Conservation (phyloP, 306 rosid genomes). For the Chamaecrista fasciculata region DNA sequence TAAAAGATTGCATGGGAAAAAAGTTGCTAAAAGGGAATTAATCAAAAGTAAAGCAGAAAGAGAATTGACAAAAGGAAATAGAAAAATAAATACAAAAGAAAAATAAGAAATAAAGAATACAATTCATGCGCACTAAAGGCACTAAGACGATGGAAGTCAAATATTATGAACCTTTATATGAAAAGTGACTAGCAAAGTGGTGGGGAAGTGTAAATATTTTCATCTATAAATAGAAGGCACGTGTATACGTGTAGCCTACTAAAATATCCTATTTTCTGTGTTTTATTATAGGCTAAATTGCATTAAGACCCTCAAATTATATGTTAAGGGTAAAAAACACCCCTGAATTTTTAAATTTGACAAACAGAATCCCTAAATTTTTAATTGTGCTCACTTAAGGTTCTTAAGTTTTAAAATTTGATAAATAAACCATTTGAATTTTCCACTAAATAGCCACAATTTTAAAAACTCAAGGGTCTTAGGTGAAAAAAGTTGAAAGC, state of each 20-base stretch:
- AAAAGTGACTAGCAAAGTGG: constrained; percentile 30
- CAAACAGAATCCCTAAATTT: too few relatives aligned
- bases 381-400: too few relatives aligned
- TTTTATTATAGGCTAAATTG: too few relatives aligned
- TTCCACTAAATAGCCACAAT: too few relatives aligned
- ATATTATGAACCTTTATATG: constrained; percentile 25
- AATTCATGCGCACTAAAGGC: constrained; percentile 41
- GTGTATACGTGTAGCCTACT: background rate
- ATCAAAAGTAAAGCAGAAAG: constrained; percentile 38
- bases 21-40: constrained; percentile 14
- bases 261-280: background rate
- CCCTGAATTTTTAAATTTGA: too few relatives aligned
- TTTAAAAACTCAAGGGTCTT: too few relatives aligned
- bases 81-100: background rate
- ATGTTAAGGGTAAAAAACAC: too few relatives aligned
- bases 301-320: too few relatives aligned
- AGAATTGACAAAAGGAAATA: constrained; percentile 18
- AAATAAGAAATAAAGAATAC: constrained; percentile 12
- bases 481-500: too few relatives aligned
- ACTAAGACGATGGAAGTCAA: constrained; percentile 31
- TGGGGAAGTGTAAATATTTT: background rate
- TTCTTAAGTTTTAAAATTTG: too few relatives aligned
- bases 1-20: constrained; percentile 21
- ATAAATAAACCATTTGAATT: too few relatives aligned
- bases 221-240: background rate